Base-by-base conservation (phyloP, 257 asterid species). In the Solanum arcanum region DNA sequence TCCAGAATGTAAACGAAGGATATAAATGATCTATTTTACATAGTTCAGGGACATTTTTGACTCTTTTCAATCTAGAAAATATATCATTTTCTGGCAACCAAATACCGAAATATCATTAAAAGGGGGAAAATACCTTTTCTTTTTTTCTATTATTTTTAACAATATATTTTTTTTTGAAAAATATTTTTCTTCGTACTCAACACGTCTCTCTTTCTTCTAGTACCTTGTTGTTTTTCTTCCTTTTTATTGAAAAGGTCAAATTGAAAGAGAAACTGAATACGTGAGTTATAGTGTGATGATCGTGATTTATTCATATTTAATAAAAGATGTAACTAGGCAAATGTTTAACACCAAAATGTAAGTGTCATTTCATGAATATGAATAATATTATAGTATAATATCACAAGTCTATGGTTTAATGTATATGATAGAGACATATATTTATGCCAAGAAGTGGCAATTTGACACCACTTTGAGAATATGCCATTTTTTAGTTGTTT, bases 101-200 rank as follows among this genome's bases (percentile, higher is more conserved):
- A 70, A 33, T 8, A 8, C 0, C 2, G 14, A 33, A 31, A 70
- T 4, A 8, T 16, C 7, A 31, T 35, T 10, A 18, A 35, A 73
- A 2, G 10, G 46, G 9, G 46, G 49, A 0, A 73, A 73, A 35
- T 8, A 4, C 0, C 4, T 23, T n/a, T 62, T 62, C n/a, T n/a
- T 2, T 0, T 14, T n/a, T 2, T 0, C 5, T 23, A 1, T 59
- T 49, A 6, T 59, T 59, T 25, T 62, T 0, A 12, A 15, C 2
- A n/a, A 18, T 29, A 4, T 60, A 0, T 37, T 52, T 69, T 14
- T 0, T 0, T 31, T 0, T 0, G 0, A 29, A 68, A 68, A 68
- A 69, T 69, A 70, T 31, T 70, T 31, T 16, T 0, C 4, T 15
- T 5, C 44, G 0, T 31, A 16, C 44, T 11, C 13, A 9, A 9